phyloP scores from a whole-genome alignment of 2,329 filamentous ascomycete genomes.

The Proliferodiscus dingleyae region DNA sequence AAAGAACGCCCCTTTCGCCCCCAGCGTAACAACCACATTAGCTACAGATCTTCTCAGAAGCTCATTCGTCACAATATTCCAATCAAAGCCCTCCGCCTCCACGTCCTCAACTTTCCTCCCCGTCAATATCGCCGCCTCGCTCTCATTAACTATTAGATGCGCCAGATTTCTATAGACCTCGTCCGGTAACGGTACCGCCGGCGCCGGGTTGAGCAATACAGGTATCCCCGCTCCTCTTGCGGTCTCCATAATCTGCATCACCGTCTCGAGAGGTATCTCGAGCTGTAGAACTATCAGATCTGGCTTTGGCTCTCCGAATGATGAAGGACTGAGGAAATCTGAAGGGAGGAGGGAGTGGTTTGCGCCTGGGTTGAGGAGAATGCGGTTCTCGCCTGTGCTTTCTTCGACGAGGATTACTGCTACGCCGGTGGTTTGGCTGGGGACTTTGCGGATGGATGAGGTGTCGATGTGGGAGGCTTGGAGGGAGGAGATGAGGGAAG shows the following conservation, averaged over 20 bases:
- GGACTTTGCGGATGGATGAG: slow-evolving; percentile 43
- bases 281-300: slow-evolving; percentile 71
- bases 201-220: slow-evolving; percentile 82
- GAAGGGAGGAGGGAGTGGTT: slow-evolving; percentile 49
- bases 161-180: slow-evolving; percentile 63
- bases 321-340: slow-evolving; percentile 34
- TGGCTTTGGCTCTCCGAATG: slow-evolving; percentile 40
- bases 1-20: slow-evolving; percentile 72
- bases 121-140: slow-evolving; percentile 72
- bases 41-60: slow-evolving; percentile 68
- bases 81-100: slow-evolving; percentile 42
- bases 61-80: slow-evolving; percentile 42
- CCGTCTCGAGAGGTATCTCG: slow-evolving; percentile 66
- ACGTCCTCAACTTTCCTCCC: slow-evolving; percentile 38
- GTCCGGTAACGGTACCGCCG: slow-evolving; percentile 63
- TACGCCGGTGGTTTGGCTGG: slow-evolving; percentile 56
- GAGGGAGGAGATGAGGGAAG: slow-evolving; percentile 54
- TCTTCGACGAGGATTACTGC: slow-evolving; percentile 74
- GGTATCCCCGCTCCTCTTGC: slow-evolving; percentile 46
- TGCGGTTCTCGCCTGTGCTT: slow-evolving; percentile 69
- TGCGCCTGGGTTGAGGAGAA: slow-evolving; percentile 67
- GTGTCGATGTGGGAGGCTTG: slow-evolving; percentile 58
- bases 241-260: slow-evolving; percentile 54
- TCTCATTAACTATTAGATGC: slow-evolving; percentile 87
- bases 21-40: slow-evolving; percentile 80